Evolutionary conservation across 495 filamentous ascomycete genomes (phyloP), one percentile per base, ranked within the genome.

Genomic region (Clohesyomyces aquaticus): DNA sequence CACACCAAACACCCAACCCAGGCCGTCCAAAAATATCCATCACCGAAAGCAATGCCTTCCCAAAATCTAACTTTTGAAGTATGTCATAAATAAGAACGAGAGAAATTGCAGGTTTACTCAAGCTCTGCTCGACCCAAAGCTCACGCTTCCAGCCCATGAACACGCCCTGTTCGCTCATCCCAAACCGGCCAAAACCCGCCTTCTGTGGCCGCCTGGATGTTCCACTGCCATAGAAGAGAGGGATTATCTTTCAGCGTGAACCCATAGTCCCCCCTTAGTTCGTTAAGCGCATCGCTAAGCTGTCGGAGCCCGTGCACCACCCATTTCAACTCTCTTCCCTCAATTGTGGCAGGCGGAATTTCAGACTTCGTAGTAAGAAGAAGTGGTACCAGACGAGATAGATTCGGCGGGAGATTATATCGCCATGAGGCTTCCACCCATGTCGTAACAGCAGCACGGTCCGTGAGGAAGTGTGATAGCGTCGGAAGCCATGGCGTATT

Each of bases 381-480:
- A 10, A 68, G 59, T 4, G 65, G 65, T 1, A 68, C 43, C 18
- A 68, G 55, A 19, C 65, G 65, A 4, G 59, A 59, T 10, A 68
- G 47, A 41, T 63, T 68, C 16, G 65, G 65, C 18, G 65, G 65
- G 0, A 68, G 59, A 43, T 26, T 45, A 22, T 68, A 68, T 1
- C 65, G 53, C 65, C 65, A 68, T 1, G 65, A 68, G 22, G 65
- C 59, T 55, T 68, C 65, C 23, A 68, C 59, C 65, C 65, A 68
- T 6, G 53, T 21, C 3, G 65, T 68, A 2, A 63, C 60, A 21
- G 65, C 59, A 0, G 35, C 19, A 18, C 65, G 59, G 14, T 63
- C 59, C 16, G 60, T 59, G 19, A 68, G 55, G 38, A 68, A 63
- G 3, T 62, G 38, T 4, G 65, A 68, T 16, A 68, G 59, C 3